A percentile compares a stretch with the other conserved stretches of the same genome.
Evolutionary conservation across 2,329 filamentous ascomycete species (phyloP).

Genomic region (Xylaria polymorpha): DNA sequence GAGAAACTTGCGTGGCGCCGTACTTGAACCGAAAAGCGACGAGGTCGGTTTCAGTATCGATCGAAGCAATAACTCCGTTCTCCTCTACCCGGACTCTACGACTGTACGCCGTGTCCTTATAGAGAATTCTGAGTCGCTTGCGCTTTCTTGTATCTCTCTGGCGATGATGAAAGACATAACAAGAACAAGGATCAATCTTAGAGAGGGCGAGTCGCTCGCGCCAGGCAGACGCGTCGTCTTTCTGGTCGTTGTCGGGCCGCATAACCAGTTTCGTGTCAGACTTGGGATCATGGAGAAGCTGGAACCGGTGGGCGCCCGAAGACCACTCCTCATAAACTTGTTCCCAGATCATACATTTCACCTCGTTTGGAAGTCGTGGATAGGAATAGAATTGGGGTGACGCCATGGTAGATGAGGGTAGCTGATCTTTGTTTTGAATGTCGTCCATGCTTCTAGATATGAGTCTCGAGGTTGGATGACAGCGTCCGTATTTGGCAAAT

Average conservation of each 20-base stretch:
- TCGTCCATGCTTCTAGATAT: neutral
- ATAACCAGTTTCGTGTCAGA: neutral
- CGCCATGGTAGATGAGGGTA: neutral
- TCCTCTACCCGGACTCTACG: neutral
- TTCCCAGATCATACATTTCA: slow-evolving; percentile 45
- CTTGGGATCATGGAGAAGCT: neutral
- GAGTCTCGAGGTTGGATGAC: neutral
- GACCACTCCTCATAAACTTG: slow-evolving; percentile 3
- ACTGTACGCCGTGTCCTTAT: neutral
- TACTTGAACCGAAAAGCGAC: slow-evolving; percentile 25
- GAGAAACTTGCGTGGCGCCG: neutral
- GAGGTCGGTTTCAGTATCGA: slow-evolving; percentile 33
- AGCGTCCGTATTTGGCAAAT: neutral
- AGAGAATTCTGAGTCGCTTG: neutral
- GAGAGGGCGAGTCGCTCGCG: slow-evolving; percentile 16
- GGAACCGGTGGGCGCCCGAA: slow-evolving; percentile 42
- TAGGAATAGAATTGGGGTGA: slow-evolving; percentile 23
- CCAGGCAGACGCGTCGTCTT: slow-evolving; percentile 39
- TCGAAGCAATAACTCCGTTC: slow-evolving; percentile 10
- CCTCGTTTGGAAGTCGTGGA: slow-evolving; percentile 40
- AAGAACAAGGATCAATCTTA: slow-evolving; percentile 18
- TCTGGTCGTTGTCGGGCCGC: neutral
- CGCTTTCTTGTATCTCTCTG: neutral
- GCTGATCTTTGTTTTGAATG: neutral
- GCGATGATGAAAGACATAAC: neutral